phyloP scores from a whole-genome alignment of 345 rosid species.

The Isatis tinctoria region DNA sequence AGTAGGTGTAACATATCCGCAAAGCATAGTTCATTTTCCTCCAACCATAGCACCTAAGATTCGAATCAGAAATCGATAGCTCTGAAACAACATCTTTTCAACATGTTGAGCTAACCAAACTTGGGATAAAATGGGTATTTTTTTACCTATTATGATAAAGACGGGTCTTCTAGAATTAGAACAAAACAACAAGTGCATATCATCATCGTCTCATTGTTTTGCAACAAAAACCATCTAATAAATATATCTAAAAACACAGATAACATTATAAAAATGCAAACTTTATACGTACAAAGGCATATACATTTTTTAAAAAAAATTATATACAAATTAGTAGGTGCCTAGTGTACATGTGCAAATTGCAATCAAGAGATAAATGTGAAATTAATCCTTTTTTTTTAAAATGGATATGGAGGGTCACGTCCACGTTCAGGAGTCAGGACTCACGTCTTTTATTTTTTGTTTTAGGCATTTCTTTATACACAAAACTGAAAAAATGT shows the following conservation, averaged over 20 bases:
- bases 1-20: background rate
- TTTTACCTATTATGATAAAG: background rate
- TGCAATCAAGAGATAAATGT: background rate
- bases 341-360: background rate
- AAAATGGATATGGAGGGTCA: conserved; percentile 3
- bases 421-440: conserved; percentile 25
- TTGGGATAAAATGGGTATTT: background rate
- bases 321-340: background rate
- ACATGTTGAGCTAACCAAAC: background rate
- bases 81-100: background rate
- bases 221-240: background rate
- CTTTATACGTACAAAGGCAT: background rate
- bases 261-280: background rate
- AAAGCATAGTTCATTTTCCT: background rate
- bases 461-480: background rate
- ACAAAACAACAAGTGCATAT: background rate
- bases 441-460: conserved; percentile 20
- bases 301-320: background rate
- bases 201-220: background rate
- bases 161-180: background rate
- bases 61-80: background rate
- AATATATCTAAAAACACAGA: no score
- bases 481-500: conserved; percentile 11
- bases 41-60: background rate
- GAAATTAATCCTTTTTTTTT: background rate